Conservation (phyloP, 306 rosid genomes). For the Abrus precatorius region DNA sequence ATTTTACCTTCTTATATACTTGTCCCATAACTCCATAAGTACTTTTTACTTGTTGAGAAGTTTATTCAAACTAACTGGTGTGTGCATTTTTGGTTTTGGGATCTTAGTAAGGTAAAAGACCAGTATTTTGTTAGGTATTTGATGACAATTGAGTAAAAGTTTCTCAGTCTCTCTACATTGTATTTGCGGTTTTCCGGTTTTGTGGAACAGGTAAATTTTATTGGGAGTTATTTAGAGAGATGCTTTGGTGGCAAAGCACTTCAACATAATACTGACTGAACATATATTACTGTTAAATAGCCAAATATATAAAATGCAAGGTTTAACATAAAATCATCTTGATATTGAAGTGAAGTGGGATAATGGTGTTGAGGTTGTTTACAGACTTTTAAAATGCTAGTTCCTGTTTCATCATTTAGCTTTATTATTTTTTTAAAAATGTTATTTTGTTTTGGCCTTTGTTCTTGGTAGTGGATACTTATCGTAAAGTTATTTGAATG, state of each 20-base stretch:
- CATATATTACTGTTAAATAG: background rate
- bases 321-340: slow-evolving; percentile 13
- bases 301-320: background rate
- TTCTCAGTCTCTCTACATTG: slow-evolving; percentile 7
- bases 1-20: too few species aligned
- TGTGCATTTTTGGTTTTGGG: background rate
- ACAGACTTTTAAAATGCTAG: slow-evolving; percentile 8
- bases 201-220: slow-evolving; percentile 26
- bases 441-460: slow-evolving; percentile 20
- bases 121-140: background rate
- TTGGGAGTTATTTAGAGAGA: slow-evolving; percentile 27
- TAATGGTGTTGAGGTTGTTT: slow-evolving; percentile 18
- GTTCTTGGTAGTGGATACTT: slow-evolving; percentile 32
- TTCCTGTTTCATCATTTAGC: background rate
- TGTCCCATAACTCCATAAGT: too few species aligned
- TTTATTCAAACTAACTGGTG: too few species aligned
- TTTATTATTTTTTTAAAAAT: background rate
- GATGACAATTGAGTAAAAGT: background rate
- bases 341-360: slow-evolving; percentile 13
- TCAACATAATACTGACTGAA: background rate
- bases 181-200: background rate
- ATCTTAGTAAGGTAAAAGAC: background rate
- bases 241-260: background rate
- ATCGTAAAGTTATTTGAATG: slow-evolving; percentile 46
- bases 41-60: too few species aligned